Conservation (phyloP, 1,284 basidiomycete species). For the Hymenochaete sp. region DNA sequence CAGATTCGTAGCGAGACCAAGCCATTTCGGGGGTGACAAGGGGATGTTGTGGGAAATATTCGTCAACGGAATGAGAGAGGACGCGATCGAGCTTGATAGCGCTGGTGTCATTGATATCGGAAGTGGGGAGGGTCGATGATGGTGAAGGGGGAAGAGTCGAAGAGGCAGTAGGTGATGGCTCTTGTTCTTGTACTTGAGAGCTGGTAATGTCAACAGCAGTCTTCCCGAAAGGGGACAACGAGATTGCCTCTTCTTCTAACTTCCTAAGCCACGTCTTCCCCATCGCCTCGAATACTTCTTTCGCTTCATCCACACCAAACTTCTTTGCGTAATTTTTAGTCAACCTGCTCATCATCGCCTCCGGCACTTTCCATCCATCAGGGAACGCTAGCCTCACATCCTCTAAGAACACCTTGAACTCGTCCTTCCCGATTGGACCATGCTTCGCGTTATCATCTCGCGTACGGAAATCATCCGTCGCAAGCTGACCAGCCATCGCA, state of each 20-base stretch:
- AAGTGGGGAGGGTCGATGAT: too few relatives aligned
- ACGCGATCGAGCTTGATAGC: slow-evolving; percentile 23
- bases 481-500: slow-evolving; percentile 1
- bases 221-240: too few relatives aligned
- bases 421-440: not conserved
- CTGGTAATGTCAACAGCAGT: too few relatives aligned
- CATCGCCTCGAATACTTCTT: slow-evolving; percentile 1
- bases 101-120: slow-evolving; percentile 16
- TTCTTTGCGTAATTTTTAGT: not conserved
- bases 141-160: slow-evolving; percentile 6
- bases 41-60: slow-evolving; percentile 30
- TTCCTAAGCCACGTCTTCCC: slow-evolving; percentile 11
- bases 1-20: slow-evolving; percentile 33
- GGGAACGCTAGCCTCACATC: not conserved
- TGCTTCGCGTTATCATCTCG: not conserved
- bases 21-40: slow-evolving; percentile 26
- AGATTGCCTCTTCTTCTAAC: too few relatives aligned
- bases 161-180: not conserved
- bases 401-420: slow-evolving; percentile 4
- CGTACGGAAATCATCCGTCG: not conserved
- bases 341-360: not conserved
- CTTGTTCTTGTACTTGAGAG: too few relatives aligned
- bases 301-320: slow-evolving; percentile 2
- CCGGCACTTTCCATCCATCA: not conserved
- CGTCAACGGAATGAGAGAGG: slow-evolving; percentile 34